These are phyloP conservation scores for Pulveroboletus frians DNA, from an alignment of 768 basidiomycete genomes.

Conservation along the genomic window DNA sequence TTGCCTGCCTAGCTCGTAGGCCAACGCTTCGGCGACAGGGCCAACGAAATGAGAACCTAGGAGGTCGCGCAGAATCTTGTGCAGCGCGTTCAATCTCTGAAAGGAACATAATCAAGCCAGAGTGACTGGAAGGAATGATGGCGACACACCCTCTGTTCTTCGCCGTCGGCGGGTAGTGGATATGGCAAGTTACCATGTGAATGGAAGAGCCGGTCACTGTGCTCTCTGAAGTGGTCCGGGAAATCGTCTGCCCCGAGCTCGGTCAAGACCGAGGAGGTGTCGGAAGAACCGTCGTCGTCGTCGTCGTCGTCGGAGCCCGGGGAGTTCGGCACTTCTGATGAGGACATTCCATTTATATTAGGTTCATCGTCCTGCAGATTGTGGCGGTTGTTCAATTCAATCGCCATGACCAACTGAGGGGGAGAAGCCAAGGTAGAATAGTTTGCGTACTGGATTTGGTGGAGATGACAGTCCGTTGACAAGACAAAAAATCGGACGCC, in stretches of 20 bases:
- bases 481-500: constrained; percentile 35
- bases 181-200: constrained; percentile 61
- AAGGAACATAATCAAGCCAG: neutral
- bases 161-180: constrained; percentile 66
- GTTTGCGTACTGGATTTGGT: constrained; percentile 21
- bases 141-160: constrained; percentile 58
- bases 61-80: constrained; percentile 44
- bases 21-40: constrained; percentile 52
- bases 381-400: constrained; percentile 22
- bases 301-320: constrained; percentile 24
- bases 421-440: constrained; percentile 5
- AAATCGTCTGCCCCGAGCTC: constrained; percentile 53
- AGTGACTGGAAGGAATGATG: neutral
- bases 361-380: constrained; percentile 18
- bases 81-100: constrained; percentile 52
- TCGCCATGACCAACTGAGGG: constrained; percentile 23
- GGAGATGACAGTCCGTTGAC: constrained; percentile 33
- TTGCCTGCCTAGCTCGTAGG: constrained; percentile 34
- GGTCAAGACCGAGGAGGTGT: constrained; percentile 39
- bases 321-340: constrained; percentile 6
- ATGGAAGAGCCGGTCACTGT: constrained; percentile 60
- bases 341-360: constrained; percentile 8
- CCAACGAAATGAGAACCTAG: constrained; percentile 56
- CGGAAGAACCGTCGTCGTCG: constrained; percentile 37
- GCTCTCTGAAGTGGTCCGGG: constrained; percentile 54